A percentile compares a stretch with the other conserved stretches of the same genome.
Evolutionary conservation across 441 rosid species (phyloP).

Genomic region (Rhodomyrtus psidioides): DNA sequence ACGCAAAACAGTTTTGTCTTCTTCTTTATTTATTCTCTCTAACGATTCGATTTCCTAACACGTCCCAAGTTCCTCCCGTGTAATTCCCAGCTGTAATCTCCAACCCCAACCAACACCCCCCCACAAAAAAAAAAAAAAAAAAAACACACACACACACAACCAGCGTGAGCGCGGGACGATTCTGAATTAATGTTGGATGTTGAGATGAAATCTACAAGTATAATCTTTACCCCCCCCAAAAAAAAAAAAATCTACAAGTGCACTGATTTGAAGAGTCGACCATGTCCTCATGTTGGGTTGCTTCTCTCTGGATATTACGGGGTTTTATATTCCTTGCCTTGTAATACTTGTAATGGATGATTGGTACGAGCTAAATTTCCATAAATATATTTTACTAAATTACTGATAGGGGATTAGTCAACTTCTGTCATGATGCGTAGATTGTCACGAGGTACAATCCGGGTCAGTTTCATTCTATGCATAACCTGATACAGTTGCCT

Average conservation of each 20-base stretch:
- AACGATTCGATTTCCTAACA: too few relatives aligned
- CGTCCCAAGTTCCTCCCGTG: too few relatives aligned
- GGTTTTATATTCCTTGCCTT: background rate
- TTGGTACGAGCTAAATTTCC: background rate
- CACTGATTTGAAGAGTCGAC: background rate
- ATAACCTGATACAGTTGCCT: conserved; percentile 38
- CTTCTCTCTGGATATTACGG: background rate
- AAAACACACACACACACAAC: too few relatives aligned
- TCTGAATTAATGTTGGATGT: background rate
- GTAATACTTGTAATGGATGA: background rate
- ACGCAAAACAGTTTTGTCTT: too few relatives aligned
- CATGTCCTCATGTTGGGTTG: background rate
- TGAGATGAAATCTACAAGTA: background rate
- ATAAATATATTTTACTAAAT: background rate
- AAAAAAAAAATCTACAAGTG: background rate
- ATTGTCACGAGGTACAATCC: background rate
- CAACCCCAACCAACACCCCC: too few relatives aligned
- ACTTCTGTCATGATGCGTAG: background rate
- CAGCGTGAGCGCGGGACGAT: too few relatives aligned
- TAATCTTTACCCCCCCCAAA: too few relatives aligned
- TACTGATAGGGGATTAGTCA: background rate
- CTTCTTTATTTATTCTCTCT: too few relatives aligned
- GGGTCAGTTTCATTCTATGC: background rate
- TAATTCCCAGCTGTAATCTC: too few relatives aligned
- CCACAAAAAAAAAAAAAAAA: too few relatives aligned